A percentile compares a stretch with the other conserved stretches of the same genome.
Conservation (phyloP, 192 early-diverging fungal genomes). For the Backusella australiensis region DNA sequence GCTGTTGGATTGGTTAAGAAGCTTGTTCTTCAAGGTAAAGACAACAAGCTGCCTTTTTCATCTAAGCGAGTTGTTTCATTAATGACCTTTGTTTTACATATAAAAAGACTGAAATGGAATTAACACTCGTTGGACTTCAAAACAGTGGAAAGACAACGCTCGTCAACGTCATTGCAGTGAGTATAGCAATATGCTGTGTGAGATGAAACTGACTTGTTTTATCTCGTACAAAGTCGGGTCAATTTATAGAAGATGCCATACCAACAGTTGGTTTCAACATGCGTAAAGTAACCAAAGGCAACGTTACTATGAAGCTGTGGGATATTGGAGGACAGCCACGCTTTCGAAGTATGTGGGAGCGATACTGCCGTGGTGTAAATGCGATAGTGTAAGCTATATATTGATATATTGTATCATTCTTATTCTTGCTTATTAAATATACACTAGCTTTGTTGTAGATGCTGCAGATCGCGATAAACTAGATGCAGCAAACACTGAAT, state of each 20-base stretch:
- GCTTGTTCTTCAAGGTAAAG: conserved; percentile 77
- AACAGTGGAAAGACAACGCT: conserved; percentile 87
- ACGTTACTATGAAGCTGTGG: conserved; percentile 99
- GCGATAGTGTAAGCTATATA: conserved; percentile 82
- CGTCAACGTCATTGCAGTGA: conserved; percentile 82
- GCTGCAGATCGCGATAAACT: conserved; percentile 93
- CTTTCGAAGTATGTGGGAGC: conserved; percentile 96
- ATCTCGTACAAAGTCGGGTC: conserved; percentile 52
- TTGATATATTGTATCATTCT: not conserved
- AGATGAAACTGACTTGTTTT: not conserved
- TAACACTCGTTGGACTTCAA: conserved; percentile 84
- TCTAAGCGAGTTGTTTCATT: conserved; percentile 2
- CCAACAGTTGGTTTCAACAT: conserved; percentile 99
- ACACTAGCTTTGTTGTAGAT: conserved; percentile 88
- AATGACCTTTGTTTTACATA: not conserved
- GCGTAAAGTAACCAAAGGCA: conserved; percentile 91
- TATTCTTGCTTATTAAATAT: conserved; percentile 14
- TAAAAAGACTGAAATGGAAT: conserved; percentile 77
- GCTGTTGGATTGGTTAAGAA: conserved; percentile 69
- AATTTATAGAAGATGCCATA: conserved; percentile 87
- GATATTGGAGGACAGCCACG: conserved; percentile 98
- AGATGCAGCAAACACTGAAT: conserved; percentile 88
- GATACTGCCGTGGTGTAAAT: conserved; percentile 90
- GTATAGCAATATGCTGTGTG: not conserved
- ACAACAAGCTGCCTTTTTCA: not conserved